These are phyloP conservation scores for Harringtonia aguacate DNA, from an alignment of 2,329 filamentous ascomycete genomes.

Conservation along the genomic window DNA sequence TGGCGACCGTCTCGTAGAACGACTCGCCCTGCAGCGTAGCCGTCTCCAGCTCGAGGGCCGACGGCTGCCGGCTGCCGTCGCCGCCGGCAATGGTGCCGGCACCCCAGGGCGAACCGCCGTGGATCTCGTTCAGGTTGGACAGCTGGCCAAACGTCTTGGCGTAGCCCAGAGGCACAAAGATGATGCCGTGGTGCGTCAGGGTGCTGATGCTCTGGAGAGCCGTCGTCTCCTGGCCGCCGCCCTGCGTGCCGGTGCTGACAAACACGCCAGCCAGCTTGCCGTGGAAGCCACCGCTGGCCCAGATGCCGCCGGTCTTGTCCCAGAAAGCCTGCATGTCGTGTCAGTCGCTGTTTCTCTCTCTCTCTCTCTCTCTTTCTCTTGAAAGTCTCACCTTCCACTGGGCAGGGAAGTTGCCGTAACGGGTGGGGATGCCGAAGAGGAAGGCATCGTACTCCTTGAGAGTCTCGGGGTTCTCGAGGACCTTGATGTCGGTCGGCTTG, in stretches of 20 bases:
- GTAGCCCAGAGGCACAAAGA: slow-evolving; percentile 94
- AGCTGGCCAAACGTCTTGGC: slow-evolving; percentile 64
- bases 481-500: slow-evolving; percentile 57
- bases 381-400: slow-evolving; percentile 63
- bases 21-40: slow-evolving; percentile 73
- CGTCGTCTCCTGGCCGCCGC: slow-evolving; percentile 91
- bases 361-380: too few species aligned
- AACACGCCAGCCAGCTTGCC: slow-evolving; percentile 92
- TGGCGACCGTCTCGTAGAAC: slow-evolving; percentile 70
- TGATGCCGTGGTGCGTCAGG: slow-evolving; percentile 83
- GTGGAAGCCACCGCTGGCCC: slow-evolving; percentile 63
- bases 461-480: slow-evolving; percentile 43
- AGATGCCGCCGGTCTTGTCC: slow-evolving; percentile 82
- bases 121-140: slow-evolving; percentile 64
- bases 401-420: slow-evolving; percentile 93
- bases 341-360: too few species aligned
- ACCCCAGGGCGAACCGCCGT: slow-evolving; percentile 85
- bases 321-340: slow-evolving; percentile 53
- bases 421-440: slow-evolving; percentile 88
- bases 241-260: slow-evolving; percentile 71
- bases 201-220: slow-evolving; percentile 73
- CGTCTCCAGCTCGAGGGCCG: slow-evolving; percentile 62
- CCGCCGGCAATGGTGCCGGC: slow-evolving; percentile 75
- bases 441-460: slow-evolving; percentile 77
- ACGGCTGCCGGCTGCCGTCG: slow-evolving; percentile 79